These are phyloP conservation scores for Fusarium sp. DNA, from an alignment of 2,329 filamentous ascomycete species.

Conservation along the genomic window DNA sequence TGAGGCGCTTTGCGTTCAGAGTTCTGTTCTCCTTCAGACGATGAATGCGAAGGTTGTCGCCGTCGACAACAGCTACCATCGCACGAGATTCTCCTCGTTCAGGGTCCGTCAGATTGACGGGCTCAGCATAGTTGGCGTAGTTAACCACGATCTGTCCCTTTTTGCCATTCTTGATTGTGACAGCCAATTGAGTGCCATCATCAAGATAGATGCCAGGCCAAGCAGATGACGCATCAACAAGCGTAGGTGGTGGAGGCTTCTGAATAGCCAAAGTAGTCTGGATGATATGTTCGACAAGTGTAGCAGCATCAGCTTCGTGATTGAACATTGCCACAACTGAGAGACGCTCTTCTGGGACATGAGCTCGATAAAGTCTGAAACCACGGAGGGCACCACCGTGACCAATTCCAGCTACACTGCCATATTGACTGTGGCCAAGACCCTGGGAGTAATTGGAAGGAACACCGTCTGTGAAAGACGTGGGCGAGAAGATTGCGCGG, in stretches of 20 bases:
- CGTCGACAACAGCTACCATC: slow-evolving; percentile 8
- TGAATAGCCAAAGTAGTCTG: slow-evolving; percentile 6
- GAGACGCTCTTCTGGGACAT: slow-evolving; percentile 20
- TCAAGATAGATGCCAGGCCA: slow-evolving; percentile 25
- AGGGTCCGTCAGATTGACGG: slow-evolving; percentile 19
- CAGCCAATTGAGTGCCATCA: slow-evolving; percentile 17
- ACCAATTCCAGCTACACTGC: slow-evolving; percentile 10
- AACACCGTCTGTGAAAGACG: slow-evolving; percentile 17
- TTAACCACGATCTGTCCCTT: slow-evolving; percentile 14
- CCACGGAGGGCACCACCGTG: slow-evolving; percentile 26
- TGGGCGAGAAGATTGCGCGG: slow-evolving; percentile 8
- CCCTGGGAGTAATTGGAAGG: slow-evolving; percentile 18
- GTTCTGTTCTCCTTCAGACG: slow-evolving; percentile 24
- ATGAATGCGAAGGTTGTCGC: slow-evolving; percentile 12
- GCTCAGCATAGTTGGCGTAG: slow-evolving; percentile 26
- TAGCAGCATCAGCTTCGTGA: slow-evolving; percentile 20
- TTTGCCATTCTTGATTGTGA: slow-evolving; percentile 6
- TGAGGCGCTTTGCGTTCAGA: slow-evolving; percentile 9
- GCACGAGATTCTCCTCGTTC: slow-evolving; percentile 7
- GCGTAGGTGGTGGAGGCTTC: slow-evolving; percentile 3
- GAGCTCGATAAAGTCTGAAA: slow-evolving; percentile 21
- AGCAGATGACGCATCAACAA: background rate
- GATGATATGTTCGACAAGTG: slow-evolving; percentile 10
- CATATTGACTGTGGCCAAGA: slow-evolving; percentile 5
- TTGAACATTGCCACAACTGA: slow-evolving; percentile 29